These are phyloP conservation scores for Stellera chamaejasme DNA, from an alignment of 345 rosid genomes.

Conservation along the genomic window DNA sequence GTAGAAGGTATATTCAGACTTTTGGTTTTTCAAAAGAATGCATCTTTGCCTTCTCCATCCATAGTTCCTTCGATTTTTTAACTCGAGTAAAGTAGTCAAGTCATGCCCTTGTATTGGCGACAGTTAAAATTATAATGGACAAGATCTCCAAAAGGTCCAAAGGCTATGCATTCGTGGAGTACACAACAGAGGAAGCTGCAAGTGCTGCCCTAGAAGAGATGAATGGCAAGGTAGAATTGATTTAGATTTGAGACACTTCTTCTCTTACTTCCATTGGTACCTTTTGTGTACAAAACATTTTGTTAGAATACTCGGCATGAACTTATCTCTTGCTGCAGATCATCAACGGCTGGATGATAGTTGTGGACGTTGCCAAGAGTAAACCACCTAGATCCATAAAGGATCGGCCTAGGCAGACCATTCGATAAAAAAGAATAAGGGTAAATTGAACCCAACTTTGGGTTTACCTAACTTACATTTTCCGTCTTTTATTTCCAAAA, in stretches of 20 bases:
- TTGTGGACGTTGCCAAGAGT: conserved; percentile 80
- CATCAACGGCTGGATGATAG: conserved; percentile 99
- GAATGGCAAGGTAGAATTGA: conserved; percentile 74
- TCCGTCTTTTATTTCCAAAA: too few species aligned
- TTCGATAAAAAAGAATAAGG: not conserved
- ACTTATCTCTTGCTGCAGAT: conserved; percentile 34
- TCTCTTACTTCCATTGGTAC: too few species aligned
- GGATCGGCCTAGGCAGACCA: conserved; percentile 19
- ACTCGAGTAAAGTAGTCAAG: too few species aligned
- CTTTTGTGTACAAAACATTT: too few species aligned
- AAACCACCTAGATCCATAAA: conserved; percentile 38
- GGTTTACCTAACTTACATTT: too few species aligned
- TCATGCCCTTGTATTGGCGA: conserved; percentile 1
- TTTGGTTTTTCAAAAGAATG: not conserved
- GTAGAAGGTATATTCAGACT: conserved; percentile 52
- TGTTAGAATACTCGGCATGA: too few species aligned
- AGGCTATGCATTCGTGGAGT: conserved; percentile 87
- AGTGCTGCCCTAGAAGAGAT: conserved; percentile 78
- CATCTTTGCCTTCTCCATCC: not conserved
- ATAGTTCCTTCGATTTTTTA: not conserved
- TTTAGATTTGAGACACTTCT: too few species aligned
- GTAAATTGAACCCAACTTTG: too few species aligned
- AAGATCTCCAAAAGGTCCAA: conserved; percentile 95
- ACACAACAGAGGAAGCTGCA: conserved; percentile 91
- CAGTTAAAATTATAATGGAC: conserved; percentile 95